Base-by-base conservation (phyloP, 306 rosid species). In the Vicia sativa region DNA sequence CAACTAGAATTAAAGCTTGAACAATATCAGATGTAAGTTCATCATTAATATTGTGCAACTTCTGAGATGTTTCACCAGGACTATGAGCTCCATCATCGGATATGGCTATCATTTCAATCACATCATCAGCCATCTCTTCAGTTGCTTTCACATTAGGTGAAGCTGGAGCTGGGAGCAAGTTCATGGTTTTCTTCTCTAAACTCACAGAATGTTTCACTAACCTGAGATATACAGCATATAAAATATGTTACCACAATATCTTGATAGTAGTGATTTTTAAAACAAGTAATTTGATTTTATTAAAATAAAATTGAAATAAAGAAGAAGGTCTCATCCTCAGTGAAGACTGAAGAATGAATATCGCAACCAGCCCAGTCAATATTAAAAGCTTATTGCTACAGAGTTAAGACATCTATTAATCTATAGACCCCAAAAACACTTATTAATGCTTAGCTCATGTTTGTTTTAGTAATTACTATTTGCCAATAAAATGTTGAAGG, bases 1-100 rank as follows among this genome's bases (percentile, higher is more conserved):
- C 97, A 69, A 93, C 76, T 8, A 90, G 87, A 83, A 90, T 80
- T 72, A 88, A 81, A 69, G 83, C 80, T 76, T 82, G 89, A 39
- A 60, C 76, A 70, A 66, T 57, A 72, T 46, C 21, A 79, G 15
- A 53, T 55, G 62, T 43, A 77, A 59, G 66, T 63, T 18, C 67
- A 44, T 26, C 66, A 70, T 68, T 85, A 61, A 75, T 58, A 56
- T 29, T 11, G 34, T 39, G 63, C 60, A 63, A 73, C 58, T 58
- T 74, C 65, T 11, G 66, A 71, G 72, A 78, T 50, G 71, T 50
- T 68, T 54, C 83, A 56, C 53, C 66, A 45, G 57, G 53, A 68
- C 75, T 74, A 58, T 46, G 63, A 49, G 67, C 62, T 84, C 74
- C 90, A 64, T 77, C 87, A 82, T 81, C 77, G 12, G 88, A 75